These are phyloP conservation scores for Senna tora DNA, from an alignment of 306 rosid genomes.

Conservation along the genomic window DNA sequence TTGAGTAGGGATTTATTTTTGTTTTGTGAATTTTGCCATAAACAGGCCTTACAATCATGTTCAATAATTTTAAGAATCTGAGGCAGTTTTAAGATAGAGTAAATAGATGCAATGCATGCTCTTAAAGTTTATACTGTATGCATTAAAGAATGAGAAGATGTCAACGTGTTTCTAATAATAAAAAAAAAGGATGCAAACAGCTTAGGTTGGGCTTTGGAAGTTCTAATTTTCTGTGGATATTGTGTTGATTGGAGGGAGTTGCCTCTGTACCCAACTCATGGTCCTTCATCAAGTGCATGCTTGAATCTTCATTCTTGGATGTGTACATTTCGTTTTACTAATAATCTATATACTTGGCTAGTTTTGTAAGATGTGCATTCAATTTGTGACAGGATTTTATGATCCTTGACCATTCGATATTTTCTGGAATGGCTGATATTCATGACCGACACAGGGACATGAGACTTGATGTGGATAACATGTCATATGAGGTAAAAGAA, in stretches of 20 bases:
- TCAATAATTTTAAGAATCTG: slow-evolving; percentile 1
- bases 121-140: background rate
- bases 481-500: slow-evolving; percentile 90
- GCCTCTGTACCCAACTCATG: background rate
- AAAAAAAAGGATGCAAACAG: background rate
- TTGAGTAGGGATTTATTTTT: background rate
- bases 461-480: slow-evolving; percentile 98
- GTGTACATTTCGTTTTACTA: slow-evolving; percentile 22
- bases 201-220: slow-evolving; percentile 3
- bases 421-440: slow-evolving; percentile 83
- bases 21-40: background rate
- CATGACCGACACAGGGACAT: slow-evolving; percentile 94
- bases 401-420: slow-evolving; percentile 87
- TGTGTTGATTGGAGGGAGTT: slow-evolving; percentile 14
- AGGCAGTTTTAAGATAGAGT: background rate
- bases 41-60: background rate
- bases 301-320: slow-evolving; percentile 6
- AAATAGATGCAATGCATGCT: background rate
- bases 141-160: slow-evolving; percentile 14
- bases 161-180: slow-evolving; percentile 8
- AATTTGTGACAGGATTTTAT: slow-evolving; percentile 75
- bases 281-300: background rate
- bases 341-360: background rate
- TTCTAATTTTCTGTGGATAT: slow-evolving; percentile 4
- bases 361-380: slow-evolving; percentile 35